These are phyloP conservation scores for Pseudogymnoascus sp. DNA, from an alignment of 2,329 filamentous ascomycete species.

Conservation along the genomic window DNA sequence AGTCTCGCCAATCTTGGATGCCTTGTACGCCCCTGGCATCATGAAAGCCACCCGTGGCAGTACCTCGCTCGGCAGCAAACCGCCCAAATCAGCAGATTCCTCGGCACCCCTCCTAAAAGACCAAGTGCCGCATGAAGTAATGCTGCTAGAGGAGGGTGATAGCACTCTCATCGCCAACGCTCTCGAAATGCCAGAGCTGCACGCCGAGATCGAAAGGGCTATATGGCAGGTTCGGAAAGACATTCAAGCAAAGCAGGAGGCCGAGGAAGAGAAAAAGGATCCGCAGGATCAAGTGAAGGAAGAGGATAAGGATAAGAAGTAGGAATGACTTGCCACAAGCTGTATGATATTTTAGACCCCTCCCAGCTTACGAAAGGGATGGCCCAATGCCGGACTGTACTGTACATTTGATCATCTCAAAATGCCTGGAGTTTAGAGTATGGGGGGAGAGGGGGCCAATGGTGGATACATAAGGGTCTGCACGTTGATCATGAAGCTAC, in stretches of 20 bases:
- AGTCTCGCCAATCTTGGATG: constrained; percentile 63
- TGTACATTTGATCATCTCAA: constrained; percentile 8
- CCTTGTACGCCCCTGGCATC: constrained; percentile 50
- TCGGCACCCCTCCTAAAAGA: constrained; percentile 20
- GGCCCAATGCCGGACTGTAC: constrained; percentile 2
- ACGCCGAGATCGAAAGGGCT: constrained; percentile 65
- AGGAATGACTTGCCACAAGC: background rate
- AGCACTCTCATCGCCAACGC: constrained; percentile 51
- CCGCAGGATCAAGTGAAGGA: constrained; percentile 11
- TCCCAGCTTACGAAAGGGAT: background rate
- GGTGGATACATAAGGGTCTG: background rate
- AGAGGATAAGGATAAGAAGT: constrained; percentile 15
- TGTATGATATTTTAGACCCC: background rate
- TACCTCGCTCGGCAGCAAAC: background rate
- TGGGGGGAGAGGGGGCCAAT: background rate
- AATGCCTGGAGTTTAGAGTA: background rate
- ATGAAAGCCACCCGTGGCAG: constrained; percentile 4
- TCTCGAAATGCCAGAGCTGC: constrained; percentile 60
- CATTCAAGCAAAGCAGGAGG: constrained; percentile 21
- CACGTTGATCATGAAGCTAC: background rate
- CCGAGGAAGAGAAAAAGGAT: constrained; percentile 18
- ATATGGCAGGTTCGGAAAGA: constrained; percentile 60
- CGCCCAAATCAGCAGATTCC: constrained; percentile 3
- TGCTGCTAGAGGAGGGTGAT: constrained; percentile 43
- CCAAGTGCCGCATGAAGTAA: constrained; percentile 27